A percentile compares a stretch with the other conserved stretches of the same genome.
Evolutionary conservation across 2,329 filamentous ascomycete genomes (phyloP).

Genomic region (Trichoderma sp.): DNA sequence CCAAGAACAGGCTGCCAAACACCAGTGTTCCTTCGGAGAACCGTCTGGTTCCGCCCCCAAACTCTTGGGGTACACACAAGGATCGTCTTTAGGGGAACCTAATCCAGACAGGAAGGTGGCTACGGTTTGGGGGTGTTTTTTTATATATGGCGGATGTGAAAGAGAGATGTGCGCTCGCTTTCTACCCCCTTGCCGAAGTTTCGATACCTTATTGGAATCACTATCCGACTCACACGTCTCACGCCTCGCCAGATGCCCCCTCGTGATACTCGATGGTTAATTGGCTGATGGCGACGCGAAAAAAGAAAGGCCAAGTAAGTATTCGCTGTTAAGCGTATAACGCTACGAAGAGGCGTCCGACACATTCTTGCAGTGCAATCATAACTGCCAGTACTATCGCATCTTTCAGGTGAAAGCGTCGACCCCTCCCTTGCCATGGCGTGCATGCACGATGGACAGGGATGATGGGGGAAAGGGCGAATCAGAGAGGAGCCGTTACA

Average conservation of each 20-base stretch:
- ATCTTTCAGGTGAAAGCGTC: not conserved
- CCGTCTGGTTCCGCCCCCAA: not conserved
- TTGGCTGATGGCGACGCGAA: not conserved
- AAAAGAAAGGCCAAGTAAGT: not conserved
- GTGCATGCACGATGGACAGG: not conserved
- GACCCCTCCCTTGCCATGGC: constrained; percentile 1
- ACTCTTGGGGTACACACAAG: not conserved
- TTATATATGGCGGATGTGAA: not conserved
- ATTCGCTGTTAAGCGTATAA: not conserved
- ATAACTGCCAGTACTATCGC: not conserved
- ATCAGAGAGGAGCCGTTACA: not conserved
- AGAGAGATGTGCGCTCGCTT: not conserved
- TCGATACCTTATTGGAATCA: not conserved
- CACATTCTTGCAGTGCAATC: not conserved
- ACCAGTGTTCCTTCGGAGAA: not conserved
- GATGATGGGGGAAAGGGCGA: not conserved
- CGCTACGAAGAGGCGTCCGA: not conserved
- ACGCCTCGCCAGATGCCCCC: not conserved
- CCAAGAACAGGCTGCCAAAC: not conserved
- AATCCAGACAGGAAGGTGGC: not conserved
- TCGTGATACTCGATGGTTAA: not conserved
- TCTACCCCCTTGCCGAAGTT: not conserved
- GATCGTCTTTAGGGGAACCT: not conserved
- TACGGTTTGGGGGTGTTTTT: not conserved
- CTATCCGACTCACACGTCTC: not conserved